Percentiles rank a stretch among this genome's conserved stretches.
phyloP scores from a whole-genome alignment of 2,329 filamentous ascomycete species.

The Davidsoniella virescens region DNA sequence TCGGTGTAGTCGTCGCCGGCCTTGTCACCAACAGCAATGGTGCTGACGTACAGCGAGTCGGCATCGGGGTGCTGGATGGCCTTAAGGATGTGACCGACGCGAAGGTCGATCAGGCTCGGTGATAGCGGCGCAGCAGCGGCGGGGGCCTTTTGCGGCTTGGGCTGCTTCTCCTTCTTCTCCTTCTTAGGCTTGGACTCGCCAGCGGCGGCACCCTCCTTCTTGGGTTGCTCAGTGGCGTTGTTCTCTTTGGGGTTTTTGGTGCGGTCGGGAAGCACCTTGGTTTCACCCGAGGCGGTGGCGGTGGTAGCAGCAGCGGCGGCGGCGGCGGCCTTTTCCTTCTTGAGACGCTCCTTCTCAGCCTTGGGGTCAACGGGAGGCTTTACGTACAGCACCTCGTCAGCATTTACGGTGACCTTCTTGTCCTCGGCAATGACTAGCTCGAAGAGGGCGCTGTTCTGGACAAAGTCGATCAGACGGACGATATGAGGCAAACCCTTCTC shows the following conservation, averaged over 20 bases:
- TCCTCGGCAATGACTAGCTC: constrained; percentile 50
- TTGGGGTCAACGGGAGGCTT: constrained; percentile 82
- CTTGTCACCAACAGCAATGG: constrained; percentile 83
- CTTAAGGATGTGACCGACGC: constrained; percentile 94
- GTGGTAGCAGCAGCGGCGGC: constrained; percentile 39
- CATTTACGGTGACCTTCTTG: constrained; percentile 65
- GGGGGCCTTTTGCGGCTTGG: constrained; percentile 54
- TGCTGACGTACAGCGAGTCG: constrained; percentile 88
- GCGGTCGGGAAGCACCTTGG: constrained; percentile 38
- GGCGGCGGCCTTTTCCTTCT: constrained; percentile 83
- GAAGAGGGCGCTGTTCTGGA: constrained; percentile 73
- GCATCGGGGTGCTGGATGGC: constrained; percentile 91
- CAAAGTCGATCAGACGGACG: constrained; percentile 81
- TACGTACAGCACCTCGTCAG: constrained; percentile 66
- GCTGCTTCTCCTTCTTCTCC: constrained; percentile 80
- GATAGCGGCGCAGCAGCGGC: constrained; percentile 61
- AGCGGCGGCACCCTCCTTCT: constrained; percentile 21
- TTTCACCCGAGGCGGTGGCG: constrained; percentile 28
- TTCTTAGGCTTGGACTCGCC: constrained; percentile 43
- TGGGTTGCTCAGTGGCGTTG: constrained; percentile 33
- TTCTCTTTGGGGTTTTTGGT: constrained; percentile 48
- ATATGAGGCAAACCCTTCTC: constrained; percentile 81
- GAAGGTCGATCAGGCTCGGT: constrained; percentile 78
- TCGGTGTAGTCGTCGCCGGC: constrained; percentile 80
- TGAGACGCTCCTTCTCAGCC: constrained; percentile 89